phyloP scores from a whole-genome alignment of 768 basidiomycete genomes.

The Psilocybe sp. region DNA sequence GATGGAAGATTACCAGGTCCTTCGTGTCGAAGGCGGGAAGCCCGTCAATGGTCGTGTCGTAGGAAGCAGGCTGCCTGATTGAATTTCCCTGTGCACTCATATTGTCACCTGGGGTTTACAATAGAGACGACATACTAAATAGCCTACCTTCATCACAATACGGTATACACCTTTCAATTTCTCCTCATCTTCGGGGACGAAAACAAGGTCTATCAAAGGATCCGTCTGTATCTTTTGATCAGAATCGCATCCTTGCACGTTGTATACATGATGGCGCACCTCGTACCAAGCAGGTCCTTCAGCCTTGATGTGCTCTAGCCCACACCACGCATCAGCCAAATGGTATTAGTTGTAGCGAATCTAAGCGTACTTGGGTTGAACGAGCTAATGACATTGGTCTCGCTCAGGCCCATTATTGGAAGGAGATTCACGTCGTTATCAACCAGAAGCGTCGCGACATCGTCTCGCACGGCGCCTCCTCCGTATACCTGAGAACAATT shows the following conservation, averaged over 20 bases:
- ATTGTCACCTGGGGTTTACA: too few species aligned
- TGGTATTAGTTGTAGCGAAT: background rate
- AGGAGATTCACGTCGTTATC: background rate
- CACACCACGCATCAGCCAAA: too few species aligned
- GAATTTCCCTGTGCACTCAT: background rate
- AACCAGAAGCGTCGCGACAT: background rate
- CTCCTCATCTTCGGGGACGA: background rate
- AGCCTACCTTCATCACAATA: slow-evolving; percentile 1
- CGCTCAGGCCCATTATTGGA: slow-evolving; percentile 2
- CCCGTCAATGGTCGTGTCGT: background rate
- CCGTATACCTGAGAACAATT: background rate
- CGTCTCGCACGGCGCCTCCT: background rate
- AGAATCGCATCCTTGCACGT: too few species aligned
- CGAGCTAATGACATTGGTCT: background rate
- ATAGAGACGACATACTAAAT: too few species aligned
- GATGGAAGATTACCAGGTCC: slow-evolving; percentile 2
- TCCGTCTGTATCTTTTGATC: background rate
- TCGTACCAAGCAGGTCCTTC: background rate
- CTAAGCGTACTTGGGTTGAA: background rate
- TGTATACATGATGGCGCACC: background rate
- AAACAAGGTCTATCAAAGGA: slow-evolving; percentile 1
- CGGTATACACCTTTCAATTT: background rate
- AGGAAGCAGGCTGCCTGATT: slow-evolving; percentile 1
- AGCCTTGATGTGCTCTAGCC: background rate
- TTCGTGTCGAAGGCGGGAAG: slow-evolving; percentile 3